These are phyloP conservation scores for Dryadomyces sulphureus DNA, from an alignment of 2,329 filamentous ascomycete genomes.

Conservation along the genomic window DNA sequence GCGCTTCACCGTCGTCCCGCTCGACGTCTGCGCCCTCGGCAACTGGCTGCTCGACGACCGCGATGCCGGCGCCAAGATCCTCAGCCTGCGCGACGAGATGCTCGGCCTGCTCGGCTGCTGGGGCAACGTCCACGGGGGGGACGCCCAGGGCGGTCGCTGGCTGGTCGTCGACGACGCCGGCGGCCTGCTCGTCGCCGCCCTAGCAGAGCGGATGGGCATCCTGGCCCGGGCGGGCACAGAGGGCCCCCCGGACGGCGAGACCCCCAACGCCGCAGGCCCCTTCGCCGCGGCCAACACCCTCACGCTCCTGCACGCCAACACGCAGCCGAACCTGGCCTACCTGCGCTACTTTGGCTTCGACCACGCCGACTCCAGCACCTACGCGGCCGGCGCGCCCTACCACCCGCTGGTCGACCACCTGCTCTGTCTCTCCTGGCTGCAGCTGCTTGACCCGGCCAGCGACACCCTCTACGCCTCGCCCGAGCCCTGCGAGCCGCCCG, in stretches of 20 bases:
- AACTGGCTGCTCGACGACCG: conserved; percentile 69
- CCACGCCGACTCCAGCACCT: conserved; percentile 39
- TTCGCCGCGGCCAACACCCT: conserved; percentile 60
- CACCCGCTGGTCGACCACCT: conserved; percentile 77
- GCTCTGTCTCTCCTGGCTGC: conserved; percentile 79
- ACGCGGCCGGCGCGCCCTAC: conserved; percentile 30
- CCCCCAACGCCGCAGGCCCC: too few relatives aligned
- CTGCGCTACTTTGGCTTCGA: conserved; percentile 87
- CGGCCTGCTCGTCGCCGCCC: conserved; percentile 63
- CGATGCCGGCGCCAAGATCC: conserved; percentile 55
- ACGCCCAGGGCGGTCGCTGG: conserved; percentile 40
- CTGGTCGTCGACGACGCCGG: conserved; percentile 78
- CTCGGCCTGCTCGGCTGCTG: conserved; percentile 72
- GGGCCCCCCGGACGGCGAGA: too few relatives aligned
- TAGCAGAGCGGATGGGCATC: conserved; percentile 82
- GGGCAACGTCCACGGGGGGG: conserved; percentile 74
- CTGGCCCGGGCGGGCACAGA: too few relatives aligned
- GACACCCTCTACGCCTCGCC: conserved; percentile 60
- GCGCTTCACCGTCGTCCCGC: conserved; percentile 69
- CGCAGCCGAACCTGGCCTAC: conserved; percentile 74
- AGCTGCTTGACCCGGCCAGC: conserved; percentile 61
- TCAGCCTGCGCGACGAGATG: conserved; percentile 78
- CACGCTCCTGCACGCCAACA: conserved; percentile 67
- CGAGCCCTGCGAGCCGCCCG: conserved; percentile 42
- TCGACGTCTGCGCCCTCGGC: conserved; percentile 64